Evolutionary conservation across 352 stramenopile genomes (phyloP), one percentile per base, ranked within the genome.

Genomic region (Phytophthora tentaculata): DNA sequence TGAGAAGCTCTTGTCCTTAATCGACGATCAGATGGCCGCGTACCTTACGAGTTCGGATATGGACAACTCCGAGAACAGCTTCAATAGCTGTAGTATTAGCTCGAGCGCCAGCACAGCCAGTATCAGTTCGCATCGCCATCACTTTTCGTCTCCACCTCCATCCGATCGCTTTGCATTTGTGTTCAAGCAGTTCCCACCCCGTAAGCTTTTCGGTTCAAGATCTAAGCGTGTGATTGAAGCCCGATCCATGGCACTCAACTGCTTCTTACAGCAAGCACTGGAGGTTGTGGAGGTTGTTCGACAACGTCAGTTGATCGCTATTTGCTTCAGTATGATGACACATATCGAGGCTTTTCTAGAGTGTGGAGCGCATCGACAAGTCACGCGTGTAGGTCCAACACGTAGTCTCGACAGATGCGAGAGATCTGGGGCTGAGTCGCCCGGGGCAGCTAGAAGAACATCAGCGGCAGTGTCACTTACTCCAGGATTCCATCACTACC

Each of bases 281-380:
- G 70, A 79, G 39, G 16, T 55, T 41, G 49, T 55, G 24, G 76
- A 81, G 8, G 81, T 89, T 22, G 71, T 90, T 59, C 80, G 78
- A 35, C 79, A 81, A 50, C 79, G 83, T 44, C 73, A 83, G 52
- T 68, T 90, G 44, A 90, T 91, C 60, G 78, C 85, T 17, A 73
- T 90, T 69, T 89, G 84, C 64, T 93, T 91, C 61, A 88, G 83
- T 50, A 75, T 91, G 69, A 88, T 80, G 80, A 88, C 73, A 3
- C 77, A 85, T 32, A 77, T 93, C 39, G 85, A 93, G 47, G 54
- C 61, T 9, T 93, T 93, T 61, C 74, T 93, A 14, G 81, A 89
- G 49, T 85, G 72, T 54, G 58, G 55, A 50, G 66, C 64, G 24
- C 78, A 91, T 61, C 61, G 50, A 20, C 35, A 69, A 45, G 62